Conservation (phyloP, 1,139 yeast genomes). For the Diutina pseudorugosa region DNA sequence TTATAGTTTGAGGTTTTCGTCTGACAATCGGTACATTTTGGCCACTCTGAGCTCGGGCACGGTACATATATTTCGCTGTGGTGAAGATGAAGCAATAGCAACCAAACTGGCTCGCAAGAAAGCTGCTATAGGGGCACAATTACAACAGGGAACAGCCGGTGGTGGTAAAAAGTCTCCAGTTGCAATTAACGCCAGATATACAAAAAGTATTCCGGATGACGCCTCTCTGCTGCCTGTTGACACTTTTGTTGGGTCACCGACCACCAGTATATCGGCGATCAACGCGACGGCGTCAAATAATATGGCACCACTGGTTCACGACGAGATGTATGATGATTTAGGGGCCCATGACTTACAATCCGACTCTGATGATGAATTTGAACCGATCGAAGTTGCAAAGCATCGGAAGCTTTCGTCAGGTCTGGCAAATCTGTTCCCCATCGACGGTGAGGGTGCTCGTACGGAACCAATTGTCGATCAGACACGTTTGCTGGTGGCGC, state of each 20-base stretch:
- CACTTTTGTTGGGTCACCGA: neutral
- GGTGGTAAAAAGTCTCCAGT: constrained; percentile 5
- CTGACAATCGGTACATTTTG: constrained; percentile 59
- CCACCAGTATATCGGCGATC: neutral
- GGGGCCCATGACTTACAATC: constrained; percentile 16
- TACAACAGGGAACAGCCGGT: constrained; percentile 10
- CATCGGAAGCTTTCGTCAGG: constrained; percentile 29
- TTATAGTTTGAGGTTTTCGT: constrained; percentile 72
- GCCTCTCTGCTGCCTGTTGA: constrained; percentile 1
- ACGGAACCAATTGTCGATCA: constrained; percentile 60
- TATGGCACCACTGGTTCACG: constrained; percentile 4
- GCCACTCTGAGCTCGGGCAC: constrained; percentile 91
- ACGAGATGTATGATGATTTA: constrained; percentile 18
- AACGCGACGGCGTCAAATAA: constrained; percentile 7
- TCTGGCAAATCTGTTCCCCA: constrained; percentile 16
- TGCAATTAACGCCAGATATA: neutral
- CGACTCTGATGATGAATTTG: constrained; percentile 14
- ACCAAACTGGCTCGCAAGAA: constrained; percentile 19
- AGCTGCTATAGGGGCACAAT: constrained; percentile 9
- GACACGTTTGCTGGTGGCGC: constrained; percentile 57
- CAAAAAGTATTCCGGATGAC: neutral
- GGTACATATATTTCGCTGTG: constrained; percentile 75
- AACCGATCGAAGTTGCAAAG: constrained; percentile 6
- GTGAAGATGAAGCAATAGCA: constrained; percentile 44
- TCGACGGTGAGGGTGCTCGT: constrained; percentile 19